Evolutionary conservation across 2,329 filamentous ascomycete species (phyloP).

Genomic region (Calonectria multiphialidica): DNA sequence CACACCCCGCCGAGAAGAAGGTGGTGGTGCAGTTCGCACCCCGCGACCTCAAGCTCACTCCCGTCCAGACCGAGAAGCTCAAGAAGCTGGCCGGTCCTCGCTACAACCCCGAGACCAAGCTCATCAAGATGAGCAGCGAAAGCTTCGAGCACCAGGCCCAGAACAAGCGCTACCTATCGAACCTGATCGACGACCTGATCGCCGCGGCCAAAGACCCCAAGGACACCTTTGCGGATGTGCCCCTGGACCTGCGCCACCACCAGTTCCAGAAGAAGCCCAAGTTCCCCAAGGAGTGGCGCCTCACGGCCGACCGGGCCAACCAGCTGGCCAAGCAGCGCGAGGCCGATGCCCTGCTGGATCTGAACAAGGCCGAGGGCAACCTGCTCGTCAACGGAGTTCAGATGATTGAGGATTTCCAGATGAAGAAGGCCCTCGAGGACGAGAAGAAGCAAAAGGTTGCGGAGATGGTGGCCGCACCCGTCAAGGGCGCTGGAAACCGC

Average conservation of each 20-base stretch:
- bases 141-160: conserved; percentile 89
- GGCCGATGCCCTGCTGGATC: conserved; percentile 65
- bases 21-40: conserved; percentile 93
- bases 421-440: conserved; percentile 49
- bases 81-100: conserved; percentile 88
- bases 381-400: conserved; percentile 69
- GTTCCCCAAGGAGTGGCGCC: conserved; percentile 86
- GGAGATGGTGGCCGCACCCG: conserved; percentile 44
- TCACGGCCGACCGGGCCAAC: conserved; percentile 77
- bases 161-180: conserved; percentile 95
- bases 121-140: conserved; percentile 92
- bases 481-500: conserved; percentile 33
- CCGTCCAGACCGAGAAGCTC: conserved; percentile 80
- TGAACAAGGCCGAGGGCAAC: conserved; percentile 64
- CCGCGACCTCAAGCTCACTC: conserved; percentile 76
- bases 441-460: conserved; percentile 49
- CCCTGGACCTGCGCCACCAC: conserved; percentile 90
- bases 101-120: conserved; percentile 86
- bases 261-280: conserved; percentile 74
- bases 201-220: conserved; percentile 80
- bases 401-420: conserved; percentile 56
- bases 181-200: conserved; percentile 80
- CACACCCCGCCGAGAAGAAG: conserved; percentile 91
- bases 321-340: conserved; percentile 74
- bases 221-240: conserved; percentile 90